These are phyloP conservation scores for Cucumis hystrix DNA, from an alignment of 306 rosid species.

Conservation along the genomic window DNA sequence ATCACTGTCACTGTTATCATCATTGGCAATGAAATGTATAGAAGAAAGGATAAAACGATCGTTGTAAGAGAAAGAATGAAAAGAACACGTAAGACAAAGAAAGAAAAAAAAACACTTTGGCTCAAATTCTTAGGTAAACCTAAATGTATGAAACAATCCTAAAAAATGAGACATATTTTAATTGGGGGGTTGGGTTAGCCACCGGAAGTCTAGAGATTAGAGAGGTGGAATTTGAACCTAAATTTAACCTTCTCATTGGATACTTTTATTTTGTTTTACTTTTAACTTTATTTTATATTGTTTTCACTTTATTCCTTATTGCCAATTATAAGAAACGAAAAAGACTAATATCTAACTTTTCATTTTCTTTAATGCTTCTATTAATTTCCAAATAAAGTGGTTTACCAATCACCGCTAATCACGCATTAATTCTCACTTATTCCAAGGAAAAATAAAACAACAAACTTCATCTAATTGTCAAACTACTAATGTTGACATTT, in stretches of 20 bases:
- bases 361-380: background rate
- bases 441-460: background rate
- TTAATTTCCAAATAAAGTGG: background rate
- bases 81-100: no score
- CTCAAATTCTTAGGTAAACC: no score
- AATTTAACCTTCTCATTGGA: background rate
- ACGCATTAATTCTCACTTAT: background rate
- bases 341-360: background rate
- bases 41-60: no score
- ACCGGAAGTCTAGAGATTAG: background rate
- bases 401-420: slow-evolving; percentile 2
- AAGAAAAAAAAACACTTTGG: no score
- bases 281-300: background rate
- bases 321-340: background rate
- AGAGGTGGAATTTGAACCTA: background rate
- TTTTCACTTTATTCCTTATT: background rate
- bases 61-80: no score
- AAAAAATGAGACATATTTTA: no score
- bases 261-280: background rate
- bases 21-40: no score
- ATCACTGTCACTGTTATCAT: no score
- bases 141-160: no score
- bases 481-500: background rate
- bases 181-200: background rate
- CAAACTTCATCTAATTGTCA: background rate